phyloP scores from a whole-genome alignment of 2,329 filamentous ascomycete species.

The Trichoderma guizhouense region DNA sequence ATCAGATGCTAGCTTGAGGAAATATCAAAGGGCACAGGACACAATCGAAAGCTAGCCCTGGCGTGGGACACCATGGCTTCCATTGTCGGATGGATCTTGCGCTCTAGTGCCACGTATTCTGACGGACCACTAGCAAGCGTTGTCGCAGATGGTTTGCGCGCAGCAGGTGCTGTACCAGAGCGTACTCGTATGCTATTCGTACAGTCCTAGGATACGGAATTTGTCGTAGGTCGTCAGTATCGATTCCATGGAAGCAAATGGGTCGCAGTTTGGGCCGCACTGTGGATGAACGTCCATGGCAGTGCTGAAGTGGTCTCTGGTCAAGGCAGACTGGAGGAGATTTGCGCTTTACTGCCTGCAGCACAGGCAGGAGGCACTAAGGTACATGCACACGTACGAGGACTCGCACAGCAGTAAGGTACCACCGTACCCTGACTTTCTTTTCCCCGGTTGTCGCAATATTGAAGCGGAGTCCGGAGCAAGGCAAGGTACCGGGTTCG shows the following conservation, averaged over 20 bases:
- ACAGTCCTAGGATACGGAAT: neutral
- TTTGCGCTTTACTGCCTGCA: neutral
- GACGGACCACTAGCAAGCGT: neutral
- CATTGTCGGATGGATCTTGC: neutral
- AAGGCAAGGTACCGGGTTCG: neutral
- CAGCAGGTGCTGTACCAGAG: neutral
- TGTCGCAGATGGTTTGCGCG: neutral
- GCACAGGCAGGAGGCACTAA: neutral
- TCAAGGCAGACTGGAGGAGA: slow-evolving; percentile 1
- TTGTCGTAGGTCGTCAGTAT: neutral
- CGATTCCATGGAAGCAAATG: neutral
- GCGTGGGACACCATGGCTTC: neutral
- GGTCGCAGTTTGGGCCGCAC: slow-evolving; percentile 5
- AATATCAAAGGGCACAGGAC: neutral
- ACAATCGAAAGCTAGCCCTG: neutral
- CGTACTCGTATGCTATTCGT: neutral
- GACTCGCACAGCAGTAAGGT: neutral
- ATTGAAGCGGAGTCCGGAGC: neutral
- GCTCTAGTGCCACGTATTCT: neutral
- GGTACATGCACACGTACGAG: no score
- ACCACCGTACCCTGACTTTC: neutral
- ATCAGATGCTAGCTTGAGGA: neutral
- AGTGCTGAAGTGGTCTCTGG: neutral
- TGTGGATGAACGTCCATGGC: neutral
- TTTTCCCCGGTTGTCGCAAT: neutral